These are phyloP conservation scores for Pilobolus umbonatus DNA, from an alignment of 192 early-diverging fungal species.

Conservation along the genomic window DNA sequence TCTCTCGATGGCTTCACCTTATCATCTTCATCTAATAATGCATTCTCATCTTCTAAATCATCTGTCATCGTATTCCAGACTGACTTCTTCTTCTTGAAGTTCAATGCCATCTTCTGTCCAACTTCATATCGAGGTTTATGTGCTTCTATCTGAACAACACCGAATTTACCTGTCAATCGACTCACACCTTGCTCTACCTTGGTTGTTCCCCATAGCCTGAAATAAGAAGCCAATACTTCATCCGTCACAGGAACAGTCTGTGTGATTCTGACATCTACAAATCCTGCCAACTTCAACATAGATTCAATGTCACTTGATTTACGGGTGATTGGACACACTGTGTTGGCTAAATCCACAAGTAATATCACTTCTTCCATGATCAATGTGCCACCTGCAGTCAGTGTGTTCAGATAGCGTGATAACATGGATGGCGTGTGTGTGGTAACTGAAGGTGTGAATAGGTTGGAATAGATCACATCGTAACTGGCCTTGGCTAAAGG, in stretches of 20 bases:
- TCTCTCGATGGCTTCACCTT: conserved; percentile 63
- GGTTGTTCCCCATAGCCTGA: conserved; percentile 55
- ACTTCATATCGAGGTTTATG: conserved; percentile 84
- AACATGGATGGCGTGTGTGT: conserved; percentile 62
- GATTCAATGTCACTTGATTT: conserved; percentile 58
- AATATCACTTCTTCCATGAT: conserved; percentile 67
- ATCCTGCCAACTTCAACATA: conserved; percentile 79
- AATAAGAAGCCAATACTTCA: conserved; percentile 38
- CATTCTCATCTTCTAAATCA: conserved; percentile 86
- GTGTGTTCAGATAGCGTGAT: conserved; percentile 52
- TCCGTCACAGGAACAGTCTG: conserved; percentile 37
- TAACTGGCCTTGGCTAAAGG: conserved; percentile 49
- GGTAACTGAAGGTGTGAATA: conserved; percentile 49
- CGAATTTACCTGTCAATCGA: conserved; percentile 41
- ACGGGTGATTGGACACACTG: conserved; percentile 50
- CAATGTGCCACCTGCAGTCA: conserved; percentile 66
- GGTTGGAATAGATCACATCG: conserved; percentile 57
- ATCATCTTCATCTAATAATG: conserved; percentile 79
- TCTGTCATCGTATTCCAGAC: conserved; percentile 69
- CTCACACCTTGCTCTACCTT: conserved; percentile 39
- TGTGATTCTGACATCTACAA: conserved; percentile 59
- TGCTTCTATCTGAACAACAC: conserved; percentile 47
- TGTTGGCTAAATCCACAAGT: conserved; percentile 32
- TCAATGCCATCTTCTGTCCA: conserved; percentile 75
- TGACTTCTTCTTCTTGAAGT: conserved; percentile 69